Evolutionary conservation across 1,284 basidiomycete genomes (phyloP).

Genomic region (Spongispora temasekensis): DNA sequence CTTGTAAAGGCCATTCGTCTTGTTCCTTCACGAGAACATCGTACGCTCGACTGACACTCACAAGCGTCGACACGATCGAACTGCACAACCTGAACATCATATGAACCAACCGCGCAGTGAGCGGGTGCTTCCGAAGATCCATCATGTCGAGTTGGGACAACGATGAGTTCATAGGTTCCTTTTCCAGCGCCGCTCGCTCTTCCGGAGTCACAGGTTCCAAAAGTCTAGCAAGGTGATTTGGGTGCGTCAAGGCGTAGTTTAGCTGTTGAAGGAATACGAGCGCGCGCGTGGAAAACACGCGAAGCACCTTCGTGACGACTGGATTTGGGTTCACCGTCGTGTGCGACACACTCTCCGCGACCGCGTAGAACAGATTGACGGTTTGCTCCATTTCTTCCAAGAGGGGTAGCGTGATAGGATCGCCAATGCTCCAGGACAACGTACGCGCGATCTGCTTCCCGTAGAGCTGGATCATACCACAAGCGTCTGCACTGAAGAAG

Average conservation of each 20-base stretch:
- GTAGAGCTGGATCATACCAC: slow-evolving; percentile 85
- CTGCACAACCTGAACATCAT: slow-evolving; percentile 69
- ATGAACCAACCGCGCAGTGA: slow-evolving; percentile 69
- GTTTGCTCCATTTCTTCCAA: slow-evolving; percentile 83
- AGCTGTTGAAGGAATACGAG: slow-evolving; percentile 83
- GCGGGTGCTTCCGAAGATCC: slow-evolving; percentile 66
- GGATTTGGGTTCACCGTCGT: slow-evolving; percentile 45
- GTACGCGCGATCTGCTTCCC: slow-evolving; percentile 77
- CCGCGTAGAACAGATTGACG: slow-evolving; percentile 72
- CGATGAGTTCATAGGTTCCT: slow-evolving; percentile 44
- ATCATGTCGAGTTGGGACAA: slow-evolving; percentile 47
- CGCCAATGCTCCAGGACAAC: slow-evolving; percentile 79
- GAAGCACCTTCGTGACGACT: slow-evolving; percentile 61
- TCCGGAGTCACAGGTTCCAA: slow-evolving; percentile 80
- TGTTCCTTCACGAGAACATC: slow-evolving; percentile 63
- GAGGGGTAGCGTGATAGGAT: slow-evolving; percentile 68
- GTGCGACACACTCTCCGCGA: slow-evolving; percentile 50
- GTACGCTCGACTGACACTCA: slow-evolving; percentile 72
- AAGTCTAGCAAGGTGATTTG: slow-evolving; percentile 80
- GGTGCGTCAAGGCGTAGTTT: slow-evolving; percentile 89
- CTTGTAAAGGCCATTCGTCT: slow-evolving; percentile 69
- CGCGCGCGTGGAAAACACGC: slow-evolving; percentile 65
- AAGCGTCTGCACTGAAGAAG: slow-evolving; percentile 85
- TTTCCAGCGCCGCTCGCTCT: slow-evolving; percentile 70
- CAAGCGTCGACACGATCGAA: slow-evolving; percentile 69